phyloP scores from a whole-genome alignment of 306 rosid species.

The Corylus avellana region DNA sequence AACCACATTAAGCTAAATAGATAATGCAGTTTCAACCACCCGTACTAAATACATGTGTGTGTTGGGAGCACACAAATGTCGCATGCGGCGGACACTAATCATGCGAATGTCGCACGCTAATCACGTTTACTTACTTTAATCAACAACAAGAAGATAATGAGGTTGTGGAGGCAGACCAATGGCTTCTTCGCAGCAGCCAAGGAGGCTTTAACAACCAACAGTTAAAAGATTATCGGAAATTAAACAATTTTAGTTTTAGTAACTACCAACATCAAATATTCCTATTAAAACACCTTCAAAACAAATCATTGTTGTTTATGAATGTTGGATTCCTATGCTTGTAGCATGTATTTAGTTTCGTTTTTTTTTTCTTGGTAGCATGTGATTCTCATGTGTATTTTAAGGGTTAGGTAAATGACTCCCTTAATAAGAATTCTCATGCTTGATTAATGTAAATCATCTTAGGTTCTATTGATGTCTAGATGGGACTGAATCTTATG shows the following conservation, averaged over 20 bases:
- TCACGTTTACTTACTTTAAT: neutral
- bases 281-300: neutral
- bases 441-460: too few species aligned
- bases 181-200: slow-evolving; percentile 11
- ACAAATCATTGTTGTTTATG: neutral
- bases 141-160: neutral
- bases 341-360: neutral
- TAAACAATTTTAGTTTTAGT: too few species aligned
- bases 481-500: too few species aligned
- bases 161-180: neutral
- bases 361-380: neutral
- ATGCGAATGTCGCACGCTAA: neutral
- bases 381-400: too few species aligned
- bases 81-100: neutral
- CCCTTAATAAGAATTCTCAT: too few species aligned
- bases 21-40: slow-evolving; percentile 17
- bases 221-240: neutral
- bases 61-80: slow-evolving; percentile 4
- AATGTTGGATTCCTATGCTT: neutral
- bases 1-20: neutral
- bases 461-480: too few species aligned
- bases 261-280: slow-evolving; percentile 19
- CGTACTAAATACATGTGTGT: neutral
- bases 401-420: too few species aligned
- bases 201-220: neutral